Conservation (phyloP, 345 rosid genomes). For the Erodium maritimum region DNA sequence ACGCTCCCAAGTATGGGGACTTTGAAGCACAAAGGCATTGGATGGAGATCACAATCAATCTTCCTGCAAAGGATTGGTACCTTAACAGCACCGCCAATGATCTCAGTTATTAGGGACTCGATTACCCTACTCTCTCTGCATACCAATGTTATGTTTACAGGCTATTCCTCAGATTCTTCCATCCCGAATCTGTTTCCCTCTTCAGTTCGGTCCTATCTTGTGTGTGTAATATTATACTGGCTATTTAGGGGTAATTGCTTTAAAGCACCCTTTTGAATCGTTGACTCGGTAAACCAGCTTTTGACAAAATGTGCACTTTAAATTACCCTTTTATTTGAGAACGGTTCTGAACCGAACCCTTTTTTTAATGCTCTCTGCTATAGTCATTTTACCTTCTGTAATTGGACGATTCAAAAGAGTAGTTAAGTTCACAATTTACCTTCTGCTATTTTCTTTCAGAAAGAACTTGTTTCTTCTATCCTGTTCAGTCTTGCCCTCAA, state of each 20-base stretch:
- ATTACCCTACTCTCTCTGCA: constrained; percentile 94
- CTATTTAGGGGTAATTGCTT: too few relatives aligned
- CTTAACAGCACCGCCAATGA: constrained; percentile 54
- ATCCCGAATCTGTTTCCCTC: constrained; percentile 59
- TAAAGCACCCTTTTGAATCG: too few relatives aligned
- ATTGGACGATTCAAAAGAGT: too few relatives aligned
- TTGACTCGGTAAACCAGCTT: too few relatives aligned
- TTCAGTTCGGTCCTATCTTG: constrained; percentile 61
- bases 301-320: too few relatives aligned
- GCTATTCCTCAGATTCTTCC: constrained; percentile 42
- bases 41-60: constrained; percentile 95
- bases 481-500: constrained; percentile 80
- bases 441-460: constrained; percentile 60
- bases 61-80: constrained; percentile 60
- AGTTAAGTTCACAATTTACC: too few relatives aligned
- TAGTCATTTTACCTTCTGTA: too few relatives aligned
- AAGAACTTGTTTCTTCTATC: constrained; percentile 44
- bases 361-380: too few relatives aligned
- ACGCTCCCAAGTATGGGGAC: constrained; percentile 77
- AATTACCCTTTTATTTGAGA: too few relatives aligned
- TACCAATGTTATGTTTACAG: constrained; percentile 89
- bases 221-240: constrained; percentile 84
- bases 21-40: constrained; percentile 95
- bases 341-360: too few relatives aligned
- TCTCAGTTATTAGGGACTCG: constrained; percentile 89